phyloP scores from a whole-genome alignment of 441 rosid species.

The Euphorbia celastroides region DNA sequence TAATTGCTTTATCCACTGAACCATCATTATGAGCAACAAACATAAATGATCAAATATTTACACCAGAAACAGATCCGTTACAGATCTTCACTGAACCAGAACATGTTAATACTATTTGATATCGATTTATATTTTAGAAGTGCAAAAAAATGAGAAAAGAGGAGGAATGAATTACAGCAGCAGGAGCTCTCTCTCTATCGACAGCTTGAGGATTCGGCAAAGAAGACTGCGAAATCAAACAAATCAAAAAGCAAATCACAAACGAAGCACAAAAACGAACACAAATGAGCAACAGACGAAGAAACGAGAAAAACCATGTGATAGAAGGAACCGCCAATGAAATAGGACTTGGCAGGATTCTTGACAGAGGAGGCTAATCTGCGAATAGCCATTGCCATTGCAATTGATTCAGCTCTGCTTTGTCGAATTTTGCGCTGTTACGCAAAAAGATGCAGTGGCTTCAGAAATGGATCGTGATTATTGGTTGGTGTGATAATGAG shows the following conservation, averaged over 20 bases:
- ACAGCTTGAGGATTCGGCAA: conserved; percentile 39
- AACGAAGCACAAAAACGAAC: neutral
- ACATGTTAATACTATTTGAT: neutral
- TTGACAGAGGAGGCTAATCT: conserved; percentile 49
- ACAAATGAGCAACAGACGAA: neutral
- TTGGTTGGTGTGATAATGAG: conserved; percentile 17
- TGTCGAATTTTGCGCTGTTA: too few species aligned
- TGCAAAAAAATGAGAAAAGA: neutral
- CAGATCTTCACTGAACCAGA: neutral
- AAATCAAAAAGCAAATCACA: conserved; percentile 8
- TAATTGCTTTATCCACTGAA: conserved; percentile 82
- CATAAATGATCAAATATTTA: neutral
- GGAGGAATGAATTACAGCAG: conserved; percentile 32
- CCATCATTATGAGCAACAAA: neutral
- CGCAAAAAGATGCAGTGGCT: neutral
- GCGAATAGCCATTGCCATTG: conserved; percentile 64
- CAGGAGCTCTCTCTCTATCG: conserved; percentile 53
- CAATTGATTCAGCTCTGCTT: conserved; percentile 15
- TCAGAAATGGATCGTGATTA: neutral
- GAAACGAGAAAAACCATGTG: conserved; percentile 31
- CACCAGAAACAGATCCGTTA: neutral
- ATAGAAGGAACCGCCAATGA: conserved; percentile 39
- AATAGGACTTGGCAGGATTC: conserved; percentile 30
- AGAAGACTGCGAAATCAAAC: conserved; percentile 49
- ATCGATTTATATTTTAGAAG: neutral